Evolutionary conservation across 352 stramenopile genomes (phyloP).

Genomic region (Phytopythium montanum): DNA sequence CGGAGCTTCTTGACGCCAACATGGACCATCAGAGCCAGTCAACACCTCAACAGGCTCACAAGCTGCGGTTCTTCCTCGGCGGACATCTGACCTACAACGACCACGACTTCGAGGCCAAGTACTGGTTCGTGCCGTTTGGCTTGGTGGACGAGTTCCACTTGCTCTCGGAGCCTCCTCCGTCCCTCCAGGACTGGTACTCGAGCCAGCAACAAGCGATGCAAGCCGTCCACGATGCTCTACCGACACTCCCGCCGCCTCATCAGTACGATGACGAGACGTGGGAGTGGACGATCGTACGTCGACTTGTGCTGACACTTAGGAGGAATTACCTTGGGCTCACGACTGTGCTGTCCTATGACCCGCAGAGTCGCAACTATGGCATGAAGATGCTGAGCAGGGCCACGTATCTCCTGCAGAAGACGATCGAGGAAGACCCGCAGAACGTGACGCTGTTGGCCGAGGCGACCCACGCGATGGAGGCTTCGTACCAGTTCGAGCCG

Average conservation of each 20-base stretch:
- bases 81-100: slow-evolving; percentile 77
- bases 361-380: slow-evolving; percentile 58
- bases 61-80: slow-evolving; percentile 75
- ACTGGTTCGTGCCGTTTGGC: slow-evolving; percentile 44
- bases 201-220: slow-evolving; percentile 29
- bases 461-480: slow-evolving; percentile 66
- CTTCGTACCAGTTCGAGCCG: slow-evolving; percentile 63
- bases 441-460: slow-evolving; percentile 70
- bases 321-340: not conserved
- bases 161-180: slow-evolving; percentile 8
- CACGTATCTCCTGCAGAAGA: slow-evolving; percentile 87
- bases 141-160: slow-evolving; percentile 54
- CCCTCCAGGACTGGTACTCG: slow-evolving; percentile 43
- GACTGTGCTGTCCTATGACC: not conserved
- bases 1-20: slow-evolving; percentile 40
- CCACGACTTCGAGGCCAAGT: slow-evolving; percentile 43
- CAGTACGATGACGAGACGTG: slow-evolving; percentile 90
- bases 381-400: slow-evolving; percentile 81
- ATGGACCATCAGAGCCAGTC: slow-evolving; percentile 6
- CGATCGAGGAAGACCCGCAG: slow-evolving; percentile 61
- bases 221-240: slow-evolving; percentile 35
- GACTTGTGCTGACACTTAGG: slow-evolving; percentile 11
- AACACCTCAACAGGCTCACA: slow-evolving; percentile 1
- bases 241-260: slow-evolving; percentile 38
- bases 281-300: slow-evolving; percentile 89